Evolutionary conservation across 2,329 filamentous ascomycete species (phyloP).

Genomic region (Fonsecaea monophora): DNA sequence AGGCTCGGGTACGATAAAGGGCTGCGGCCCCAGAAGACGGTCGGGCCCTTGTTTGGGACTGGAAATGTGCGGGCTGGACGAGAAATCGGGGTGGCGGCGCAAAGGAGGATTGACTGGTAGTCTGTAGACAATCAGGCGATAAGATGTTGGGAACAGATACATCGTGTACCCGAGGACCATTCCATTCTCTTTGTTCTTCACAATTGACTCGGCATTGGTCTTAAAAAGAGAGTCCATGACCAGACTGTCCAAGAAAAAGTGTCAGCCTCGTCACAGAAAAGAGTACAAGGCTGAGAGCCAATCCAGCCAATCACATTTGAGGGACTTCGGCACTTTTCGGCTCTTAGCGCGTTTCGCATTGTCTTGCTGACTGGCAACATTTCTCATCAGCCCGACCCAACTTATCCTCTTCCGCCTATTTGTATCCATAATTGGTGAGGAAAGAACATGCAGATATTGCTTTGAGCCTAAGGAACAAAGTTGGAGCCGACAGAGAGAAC

Average conservation of each 20-base stretch:
- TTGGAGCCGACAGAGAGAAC: background rate
- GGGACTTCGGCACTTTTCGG: background rate
- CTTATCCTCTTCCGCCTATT: background rate
- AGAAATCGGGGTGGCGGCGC: constrained; percentile 31
- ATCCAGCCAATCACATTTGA: background rate
- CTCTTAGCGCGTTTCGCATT: background rate
- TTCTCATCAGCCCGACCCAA: background rate
- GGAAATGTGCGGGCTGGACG: constrained; percentile 33
- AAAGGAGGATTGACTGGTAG: constrained; percentile 41
- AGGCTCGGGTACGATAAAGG: constrained; percentile 56
- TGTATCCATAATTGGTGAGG: too few relatives aligned
- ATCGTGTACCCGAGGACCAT: background rate
- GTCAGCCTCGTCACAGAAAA: too few relatives aligned
- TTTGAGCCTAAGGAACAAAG: background rate
- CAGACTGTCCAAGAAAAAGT: too few relatives aligned
- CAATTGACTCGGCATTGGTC: too few relatives aligned
- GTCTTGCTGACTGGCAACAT: background rate
- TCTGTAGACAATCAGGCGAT: background rate
- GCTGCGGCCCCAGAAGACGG: constrained; percentile 60
- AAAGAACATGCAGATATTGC: background rate
- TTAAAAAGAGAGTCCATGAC: too few relatives aligned
- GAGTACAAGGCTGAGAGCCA: background rate
- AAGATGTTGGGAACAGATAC: background rate
- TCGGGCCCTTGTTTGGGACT: constrained; percentile 39
- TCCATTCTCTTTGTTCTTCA: too few relatives aligned